These are phyloP conservation scores for Cutaneotrichosporon sp. DNA, from an alignment of 1,284 basidiomycete genomes.

Conservation along the genomic window DNA sequence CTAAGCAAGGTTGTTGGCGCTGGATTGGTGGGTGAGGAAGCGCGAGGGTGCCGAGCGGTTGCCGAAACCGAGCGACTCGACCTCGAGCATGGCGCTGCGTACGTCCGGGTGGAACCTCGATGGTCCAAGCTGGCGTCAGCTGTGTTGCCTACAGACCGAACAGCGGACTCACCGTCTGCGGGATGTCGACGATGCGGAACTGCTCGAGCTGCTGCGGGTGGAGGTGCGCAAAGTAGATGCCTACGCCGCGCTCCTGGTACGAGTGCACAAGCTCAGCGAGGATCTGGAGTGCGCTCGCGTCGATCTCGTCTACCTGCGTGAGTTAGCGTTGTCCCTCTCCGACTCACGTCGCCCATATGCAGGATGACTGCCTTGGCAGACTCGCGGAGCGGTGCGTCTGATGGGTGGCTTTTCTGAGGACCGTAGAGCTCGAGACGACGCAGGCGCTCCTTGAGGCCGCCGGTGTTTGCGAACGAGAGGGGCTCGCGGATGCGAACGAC, in stretches of 20 bases:
- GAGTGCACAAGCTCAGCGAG: conserved; percentile 75
- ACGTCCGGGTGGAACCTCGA: conserved; percentile 72
- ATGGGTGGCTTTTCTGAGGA: conserved; percentile 72
- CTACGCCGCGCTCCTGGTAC: conserved; percentile 68
- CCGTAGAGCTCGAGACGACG: conserved; percentile 68
- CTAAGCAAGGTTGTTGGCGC: background rate
- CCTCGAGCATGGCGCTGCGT: conserved; percentile 44
- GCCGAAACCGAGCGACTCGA: conserved; percentile 47
- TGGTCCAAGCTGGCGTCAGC: conserved; percentile 60
- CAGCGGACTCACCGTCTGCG: conserved; percentile 37
- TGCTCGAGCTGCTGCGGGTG: conserved; percentile 59
- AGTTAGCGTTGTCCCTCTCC: conserved; percentile 6
- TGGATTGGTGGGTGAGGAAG: conserved; percentile 1
- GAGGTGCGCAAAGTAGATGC: conserved; percentile 76
- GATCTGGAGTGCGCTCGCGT: conserved; percentile 84
- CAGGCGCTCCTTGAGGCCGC: conserved; percentile 79
- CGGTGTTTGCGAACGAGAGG: conserved; percentile 84
- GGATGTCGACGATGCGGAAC: conserved; percentile 57
- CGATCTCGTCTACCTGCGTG: conserved; percentile 68
- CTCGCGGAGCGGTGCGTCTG: conserved; percentile 73
- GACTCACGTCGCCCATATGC: conserved; percentile 68
- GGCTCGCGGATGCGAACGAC: conserved; percentile 79
- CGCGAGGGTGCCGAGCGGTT: conserved; percentile 15
- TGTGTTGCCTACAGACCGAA: background rate
- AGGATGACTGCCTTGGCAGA: conserved; percentile 77